phyloP scores from a whole-genome alignment of 257 asterid species.

The Penstemon davidsonii region DNA sequence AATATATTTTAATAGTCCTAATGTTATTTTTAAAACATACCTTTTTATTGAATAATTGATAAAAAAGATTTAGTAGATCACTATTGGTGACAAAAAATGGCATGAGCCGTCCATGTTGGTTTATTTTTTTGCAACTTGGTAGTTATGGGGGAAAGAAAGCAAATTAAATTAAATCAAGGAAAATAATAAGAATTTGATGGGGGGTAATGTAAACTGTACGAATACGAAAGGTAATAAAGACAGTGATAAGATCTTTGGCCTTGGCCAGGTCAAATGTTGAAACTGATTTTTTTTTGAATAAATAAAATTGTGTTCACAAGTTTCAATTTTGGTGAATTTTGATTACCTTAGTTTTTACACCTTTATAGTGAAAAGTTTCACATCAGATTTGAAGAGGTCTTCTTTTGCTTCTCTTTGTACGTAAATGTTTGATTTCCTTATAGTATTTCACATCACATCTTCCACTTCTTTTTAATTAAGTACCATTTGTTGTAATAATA shows the following conservation, averaged over 20 bases:
- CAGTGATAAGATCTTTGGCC: constrained; percentile 30
- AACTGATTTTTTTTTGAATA: constrained; percentile 26
- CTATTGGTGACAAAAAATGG: too few relatives aligned
- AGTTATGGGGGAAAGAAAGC: constrained; percentile 15
- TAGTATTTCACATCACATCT: too few relatives aligned
- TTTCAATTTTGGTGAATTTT: constrained; percentile 29
- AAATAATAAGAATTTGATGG: constrained; percentile 24
- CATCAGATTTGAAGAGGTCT: constrained; percentile 33
- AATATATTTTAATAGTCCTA: not conserved
- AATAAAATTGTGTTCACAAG: constrained; percentile 22
- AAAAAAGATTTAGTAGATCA: not conserved
- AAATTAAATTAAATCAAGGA: constrained; percentile 1
- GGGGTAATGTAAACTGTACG: constrained; percentile 1
- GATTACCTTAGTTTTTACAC: constrained; percentile 36
- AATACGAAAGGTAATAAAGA: constrained; percentile 35
- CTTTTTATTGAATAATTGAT: too few relatives aligned
- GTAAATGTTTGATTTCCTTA: not conserved
- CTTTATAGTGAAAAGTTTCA: constrained; percentile 49
- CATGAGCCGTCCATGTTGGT: too few relatives aligned
- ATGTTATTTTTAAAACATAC: not conserved
- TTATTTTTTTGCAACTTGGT: not conserved
- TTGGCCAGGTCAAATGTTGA: constrained; percentile 23
- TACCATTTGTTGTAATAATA: not conserved
- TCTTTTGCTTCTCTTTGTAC: constrained; percentile 23
- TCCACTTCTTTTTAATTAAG: not conserved